phyloP scores from a whole-genome alignment of 306 rosid species.

The Quercus berberidifolia region DNA sequence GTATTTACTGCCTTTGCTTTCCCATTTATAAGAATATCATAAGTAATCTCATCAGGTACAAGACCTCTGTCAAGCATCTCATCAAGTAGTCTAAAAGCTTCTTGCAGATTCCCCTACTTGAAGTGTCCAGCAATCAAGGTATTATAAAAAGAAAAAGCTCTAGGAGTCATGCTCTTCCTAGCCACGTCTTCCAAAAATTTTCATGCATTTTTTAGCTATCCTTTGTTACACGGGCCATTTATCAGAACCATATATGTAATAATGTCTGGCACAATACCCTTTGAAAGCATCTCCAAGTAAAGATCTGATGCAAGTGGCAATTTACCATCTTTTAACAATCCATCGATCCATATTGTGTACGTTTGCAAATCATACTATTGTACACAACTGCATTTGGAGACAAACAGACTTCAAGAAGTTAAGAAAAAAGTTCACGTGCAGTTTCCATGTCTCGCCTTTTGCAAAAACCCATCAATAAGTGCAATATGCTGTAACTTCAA shows the following conservation, averaged over 20 bases:
- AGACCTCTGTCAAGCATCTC: constrained; percentile 86
- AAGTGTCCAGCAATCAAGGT: constrained; percentile 63
- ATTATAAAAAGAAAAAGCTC: constrained; percentile 32
- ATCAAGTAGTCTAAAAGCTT: constrained; percentile 69
- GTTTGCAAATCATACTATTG: constrained; percentile 57
- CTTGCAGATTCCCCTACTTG: constrained; percentile 62
- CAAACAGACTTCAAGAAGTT: constrained; percentile 58
- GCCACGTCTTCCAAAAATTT: constrained; percentile 59
- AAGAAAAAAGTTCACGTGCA: constrained; percentile 51
- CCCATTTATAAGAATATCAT: constrained; percentile 63
- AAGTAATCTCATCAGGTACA: constrained; percentile 53
- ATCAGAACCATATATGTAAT: constrained; percentile 42
- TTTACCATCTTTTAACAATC: constrained; percentile 53
- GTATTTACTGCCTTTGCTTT: constrained; percentile 37
- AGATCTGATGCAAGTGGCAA: constrained; percentile 50
- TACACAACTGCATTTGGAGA: constrained; percentile 61
- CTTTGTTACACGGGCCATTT: constrained; percentile 58
- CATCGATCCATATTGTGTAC: constrained; percentile 62
- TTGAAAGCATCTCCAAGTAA: constrained; percentile 75
- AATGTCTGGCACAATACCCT: constrained; percentile 57
- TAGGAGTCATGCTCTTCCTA: constrained; percentile 37
- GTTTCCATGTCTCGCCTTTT: constrained; percentile 64
- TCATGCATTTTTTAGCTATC: constrained; percentile 56
- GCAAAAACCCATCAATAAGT: constrained; percentile 57
- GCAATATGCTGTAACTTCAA: constrained; percentile 44